A percentile compares a stretch with the other conserved stretches of the same genome.
Evolutionary conservation across 2,329 filamentous ascomycete species (phyloP).

Genomic region (Diaporthe sp.): DNA sequence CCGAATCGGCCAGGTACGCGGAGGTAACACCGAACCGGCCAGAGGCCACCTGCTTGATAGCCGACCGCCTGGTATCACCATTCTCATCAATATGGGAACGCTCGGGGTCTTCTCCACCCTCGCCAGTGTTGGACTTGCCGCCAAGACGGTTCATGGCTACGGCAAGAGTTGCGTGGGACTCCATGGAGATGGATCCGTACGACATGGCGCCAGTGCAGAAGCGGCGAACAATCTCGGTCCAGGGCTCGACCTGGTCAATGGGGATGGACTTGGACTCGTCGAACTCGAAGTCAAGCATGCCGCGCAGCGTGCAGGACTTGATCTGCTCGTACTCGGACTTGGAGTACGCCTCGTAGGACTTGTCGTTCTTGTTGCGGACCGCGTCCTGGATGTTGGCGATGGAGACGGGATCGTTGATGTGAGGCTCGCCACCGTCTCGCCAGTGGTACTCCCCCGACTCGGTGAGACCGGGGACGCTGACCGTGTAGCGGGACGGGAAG

Average conservation of each 20-base stretch:
- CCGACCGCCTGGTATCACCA: conserved; percentile 95
- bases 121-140: conserved; percentile 97
- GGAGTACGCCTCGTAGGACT: conserved; percentile 97
- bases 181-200: conserved; percentile 98
- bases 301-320: conserved; percentile 94
- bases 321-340: conserved; percentile 94
- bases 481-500: conserved; percentile 84
- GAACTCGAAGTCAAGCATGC: conserved; percentile 95
- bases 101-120: conserved; percentile 96
- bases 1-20: conserved; percentile 92
- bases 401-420: conserved; percentile 93
- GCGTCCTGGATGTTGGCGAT: conserved; percentile 98
- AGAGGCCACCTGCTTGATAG: conserved; percentile 97
- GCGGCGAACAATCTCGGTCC: conserved; percentile 96
- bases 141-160: conserved; percentile 97
- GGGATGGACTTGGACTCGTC: conserved; percentile 87
- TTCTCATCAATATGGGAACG: conserved; percentile 88
- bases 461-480: conserved; percentile 81
- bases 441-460: conserved; percentile 99
- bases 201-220: conserved; percentile 99
- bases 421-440: conserved; percentile 94
- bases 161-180: conserved; percentile 94
- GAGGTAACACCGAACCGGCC: conserved; percentile 97
- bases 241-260: conserved; percentile 97
- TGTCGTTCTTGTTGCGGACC: conserved; percentile 96